Conservation (phyloP, 164 flowering plant species). For the Magnolia sinica region DNA sequence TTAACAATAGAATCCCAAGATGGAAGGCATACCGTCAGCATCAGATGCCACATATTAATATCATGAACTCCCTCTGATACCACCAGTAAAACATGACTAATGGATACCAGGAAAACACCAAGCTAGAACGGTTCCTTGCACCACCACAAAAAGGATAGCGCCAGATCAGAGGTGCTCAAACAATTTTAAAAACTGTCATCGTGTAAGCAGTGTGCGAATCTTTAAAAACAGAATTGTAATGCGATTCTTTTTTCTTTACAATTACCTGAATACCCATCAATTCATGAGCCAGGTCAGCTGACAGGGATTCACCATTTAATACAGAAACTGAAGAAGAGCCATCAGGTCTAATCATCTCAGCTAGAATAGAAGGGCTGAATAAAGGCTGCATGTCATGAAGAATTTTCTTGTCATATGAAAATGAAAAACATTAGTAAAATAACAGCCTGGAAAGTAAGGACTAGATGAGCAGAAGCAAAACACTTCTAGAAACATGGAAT, state of each 20-base stretch:
- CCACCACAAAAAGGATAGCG: constrained; percentile 20
- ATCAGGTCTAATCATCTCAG: constrained; percentile 92
- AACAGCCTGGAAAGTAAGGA: neutral
- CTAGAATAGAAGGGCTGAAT: constrained; percentile 75
- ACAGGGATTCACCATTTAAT: constrained; percentile 56
- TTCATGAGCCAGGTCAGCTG: constrained; percentile 95
- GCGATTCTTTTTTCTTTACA: constrained; percentile 1
- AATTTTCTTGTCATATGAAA: neutral
- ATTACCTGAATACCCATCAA: constrained; percentile 85
- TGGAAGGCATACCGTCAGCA: constrained; percentile 61
- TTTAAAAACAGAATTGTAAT: neutral
- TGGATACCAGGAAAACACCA: constrained; percentile 79
- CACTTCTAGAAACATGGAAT: neutral
- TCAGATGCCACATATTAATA: constrained; percentile 70
- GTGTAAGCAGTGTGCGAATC: neutral
- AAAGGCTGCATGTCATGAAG: constrained; percentile 56
- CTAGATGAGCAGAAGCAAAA: neutral
- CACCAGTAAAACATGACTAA: constrained; percentile 80
- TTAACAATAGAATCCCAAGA: constrained; percentile 4
- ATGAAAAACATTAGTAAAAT: neutral
- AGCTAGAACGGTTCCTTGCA: constrained; percentile 87
- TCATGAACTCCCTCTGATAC: constrained; percentile 87
- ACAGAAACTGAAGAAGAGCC: constrained; percentile 77
- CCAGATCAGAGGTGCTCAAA: constrained; percentile 15
- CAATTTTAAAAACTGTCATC: neutral